Evolutionary conservation across 495 filamentous ascomycete genomes (phyloP).

Genomic region (Acidomyces sp.): DNA sequence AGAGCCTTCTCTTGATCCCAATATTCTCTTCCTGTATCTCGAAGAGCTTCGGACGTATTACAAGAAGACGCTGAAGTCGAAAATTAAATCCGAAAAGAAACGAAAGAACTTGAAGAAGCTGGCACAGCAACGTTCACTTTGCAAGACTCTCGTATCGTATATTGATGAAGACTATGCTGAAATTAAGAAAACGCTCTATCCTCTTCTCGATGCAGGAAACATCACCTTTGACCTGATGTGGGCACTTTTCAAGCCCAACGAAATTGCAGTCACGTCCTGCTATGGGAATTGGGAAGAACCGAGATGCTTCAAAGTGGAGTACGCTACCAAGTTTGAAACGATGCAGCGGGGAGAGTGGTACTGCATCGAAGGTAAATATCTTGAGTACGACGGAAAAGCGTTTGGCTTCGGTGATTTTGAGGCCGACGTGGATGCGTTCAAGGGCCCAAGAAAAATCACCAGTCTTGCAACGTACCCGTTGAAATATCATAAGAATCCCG

Average conservation of each 20-base stretch:
- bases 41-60: conserved; percentile 54
- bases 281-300: conserved; percentile 73
- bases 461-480: conserved; percentile 67
- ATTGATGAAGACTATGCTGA: conserved; percentile 71
- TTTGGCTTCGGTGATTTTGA: conserved; percentile 60
- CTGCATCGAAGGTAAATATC: conserved; percentile 65
- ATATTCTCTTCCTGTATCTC: conserved; percentile 78
- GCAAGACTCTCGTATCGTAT: conserved; percentile 69
- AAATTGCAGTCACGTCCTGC: conserved; percentile 66
- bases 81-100: conserved; percentile 47
- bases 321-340: conserved; percentile 55
- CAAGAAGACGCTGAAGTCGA: conserved; percentile 54
- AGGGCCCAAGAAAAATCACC: conserved; percentile 71
- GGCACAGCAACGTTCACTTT: conserved; percentile 42
- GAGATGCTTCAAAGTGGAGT: conserved; percentile 79
- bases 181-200: conserved; percentile 68
- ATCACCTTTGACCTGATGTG: conserved; percentile 87
- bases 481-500: conserved; percentile 65
- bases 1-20: conserved; percentile 63
- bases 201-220: conserved; percentile 66
- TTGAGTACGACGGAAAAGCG: conserved; percentile 73
- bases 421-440: conserved; percentile 63
- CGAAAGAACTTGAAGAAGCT: conserved; percentile 50
- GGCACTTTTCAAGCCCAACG: conserved; percentile 87
- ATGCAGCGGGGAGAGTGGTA: conserved; percentile 74